Evolutionary conservation across 306 rosid genomes (phyloP), one percentile per base, ranked within the genome.

Genomic region (Vachellia collinsii): DNA sequence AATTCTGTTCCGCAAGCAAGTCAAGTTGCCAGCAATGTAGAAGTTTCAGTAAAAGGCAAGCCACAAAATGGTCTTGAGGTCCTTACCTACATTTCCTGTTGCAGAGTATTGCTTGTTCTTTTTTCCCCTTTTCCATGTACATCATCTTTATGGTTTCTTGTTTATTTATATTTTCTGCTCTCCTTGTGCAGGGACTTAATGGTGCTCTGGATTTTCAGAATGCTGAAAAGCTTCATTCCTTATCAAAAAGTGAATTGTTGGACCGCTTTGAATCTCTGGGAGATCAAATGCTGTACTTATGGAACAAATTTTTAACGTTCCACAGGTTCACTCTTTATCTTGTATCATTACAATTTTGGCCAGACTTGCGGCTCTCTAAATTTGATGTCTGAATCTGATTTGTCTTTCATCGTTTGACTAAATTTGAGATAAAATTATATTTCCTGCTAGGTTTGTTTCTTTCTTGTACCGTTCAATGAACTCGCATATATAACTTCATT

Each of bases 1-100:
- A 74, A 81, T 82, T 84, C 80, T 75, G 74, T 79, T 56, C 80
- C 63, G 70, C 88, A 48, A 84, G 88, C 68, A 50, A 88, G 79
- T 81, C 72, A 19, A n/a, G 86, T 79, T 86, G 73, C 79, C 22
- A 58, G 70, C 79, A 77, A 82, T 79, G 86, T 70, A 76, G 86
- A 79, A 48, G 61, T 81, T 86, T 79, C 88, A 46, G 88, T 89
- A 89, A 90, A 85, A 83, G 93, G 87, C 92, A 91, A 90, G 88
- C 91, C 88, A 84, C 93, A 83, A 77, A 90, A 86, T 88, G 87
- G 85, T 83, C 84, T 86, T 85, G 84, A 93, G 99, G 99, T 94
- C 89, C 86, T 79, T 77, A 75, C 72, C 79, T 77, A 75, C 72
- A 76, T 81, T 87, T 87, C 79, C 82, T 75, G 65, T 82, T 74